phyloP scores from a whole-genome alignment of 495 filamentous ascomycete genomes.

The Durotheca rogersii region DNA sequence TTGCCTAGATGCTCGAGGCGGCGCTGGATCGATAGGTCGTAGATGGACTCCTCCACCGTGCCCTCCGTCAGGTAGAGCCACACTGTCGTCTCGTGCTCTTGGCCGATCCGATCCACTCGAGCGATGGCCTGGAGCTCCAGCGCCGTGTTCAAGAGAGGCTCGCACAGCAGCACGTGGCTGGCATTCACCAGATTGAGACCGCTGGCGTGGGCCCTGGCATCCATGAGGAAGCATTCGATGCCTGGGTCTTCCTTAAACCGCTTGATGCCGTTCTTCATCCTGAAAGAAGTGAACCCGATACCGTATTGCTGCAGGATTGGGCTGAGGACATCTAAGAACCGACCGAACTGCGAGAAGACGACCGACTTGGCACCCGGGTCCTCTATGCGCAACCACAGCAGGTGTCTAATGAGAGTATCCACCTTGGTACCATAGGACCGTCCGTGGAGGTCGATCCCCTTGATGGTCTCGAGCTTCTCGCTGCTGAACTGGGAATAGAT shows the following conservation, averaged over 20 bases:
- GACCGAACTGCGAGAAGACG: constrained; percentile 82
- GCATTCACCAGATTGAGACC: constrained; percentile 90
- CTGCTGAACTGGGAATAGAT: constrained; percentile 80
- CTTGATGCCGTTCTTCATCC: constrained; percentile 61
- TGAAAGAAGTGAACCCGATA: constrained; percentile 71
- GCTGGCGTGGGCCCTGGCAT: constrained; percentile 82
- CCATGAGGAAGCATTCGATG: constrained; percentile 82
- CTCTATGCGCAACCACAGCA: constrained; percentile 78
- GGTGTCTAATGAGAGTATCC: constrained; percentile 75
- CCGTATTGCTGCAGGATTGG: constrained; percentile 64
- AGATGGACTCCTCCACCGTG: constrained; percentile 88
- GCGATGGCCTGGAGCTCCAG: constrained; percentile 93
- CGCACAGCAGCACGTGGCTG: constrained; percentile 91
- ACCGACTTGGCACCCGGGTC: constrained; percentile 90
- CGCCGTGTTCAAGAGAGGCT: constrained; percentile 88
- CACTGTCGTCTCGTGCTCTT: constrained; percentile 82
- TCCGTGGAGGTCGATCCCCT: constrained; percentile 70
- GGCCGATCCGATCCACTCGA: constrained; percentile 90
- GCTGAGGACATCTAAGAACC: constrained; percentile 74
- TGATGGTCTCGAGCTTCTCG: constrained; percentile 73
- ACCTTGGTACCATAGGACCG: constrained; percentile 84
- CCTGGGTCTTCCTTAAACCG: constrained; percentile 73
- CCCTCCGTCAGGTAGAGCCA: constrained; percentile 90
- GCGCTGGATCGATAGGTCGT: constrained; percentile 76
- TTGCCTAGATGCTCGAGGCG: constrained; percentile 73